phyloP scores from a whole-genome alignment of 2,329 filamentous ascomycete species.

The Ophioceras dolichostomum region DNA sequence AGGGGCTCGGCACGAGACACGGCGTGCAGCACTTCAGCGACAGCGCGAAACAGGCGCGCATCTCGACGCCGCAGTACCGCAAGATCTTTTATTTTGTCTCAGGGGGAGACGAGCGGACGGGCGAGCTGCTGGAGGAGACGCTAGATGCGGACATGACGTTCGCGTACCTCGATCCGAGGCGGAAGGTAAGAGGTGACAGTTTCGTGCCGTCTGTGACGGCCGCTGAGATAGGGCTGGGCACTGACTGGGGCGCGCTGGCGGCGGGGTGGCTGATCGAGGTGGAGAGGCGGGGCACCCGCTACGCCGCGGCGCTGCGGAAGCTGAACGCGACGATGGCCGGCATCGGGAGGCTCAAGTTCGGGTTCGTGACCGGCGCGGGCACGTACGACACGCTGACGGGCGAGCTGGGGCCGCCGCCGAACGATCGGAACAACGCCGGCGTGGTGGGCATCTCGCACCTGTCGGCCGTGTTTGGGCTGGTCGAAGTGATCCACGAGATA shows the following conservation, averaged over 20 bases:
- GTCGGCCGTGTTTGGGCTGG: conserved; percentile 43
- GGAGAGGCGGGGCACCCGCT: conserved; percentile 41
- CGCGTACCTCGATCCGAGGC: conserved; percentile 38
- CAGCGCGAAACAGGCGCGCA: conserved; percentile 48
- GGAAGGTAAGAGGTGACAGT: conserved; percentile 44
- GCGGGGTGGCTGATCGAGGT: conserved; percentile 47
- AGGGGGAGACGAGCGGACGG: conserved; percentile 44
- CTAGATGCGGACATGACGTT: conserved; percentile 41
- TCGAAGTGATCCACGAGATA: conserved; percentile 44
- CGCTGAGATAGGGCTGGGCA: conserved; percentile 40
- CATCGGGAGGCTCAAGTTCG: conserved; percentile 41
- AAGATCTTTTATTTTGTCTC: conserved; percentile 44
- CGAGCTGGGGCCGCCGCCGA: conserved; percentile 35
- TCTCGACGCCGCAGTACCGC: conserved; percentile 44
- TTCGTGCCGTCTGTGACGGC: conserved; percentile 29
- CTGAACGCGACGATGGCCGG: conserved; percentile 34
- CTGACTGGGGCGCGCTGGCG: conserved; percentile 46
- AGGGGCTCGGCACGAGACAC: conserved; percentile 48
- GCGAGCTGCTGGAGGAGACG: conserved; percentile 37
- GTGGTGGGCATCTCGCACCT: conserved; percentile 41
- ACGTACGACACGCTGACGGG: conserved; percentile 37
- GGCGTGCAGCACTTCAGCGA: conserved; percentile 51
- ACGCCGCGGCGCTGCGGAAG: conserved; percentile 37
- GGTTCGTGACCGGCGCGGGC: conserved; percentile 44
- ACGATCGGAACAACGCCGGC: conserved; percentile 38